Conservation (phyloP, 371 early-diverging fungal species). For the Edhazardia aedis region DNA sequence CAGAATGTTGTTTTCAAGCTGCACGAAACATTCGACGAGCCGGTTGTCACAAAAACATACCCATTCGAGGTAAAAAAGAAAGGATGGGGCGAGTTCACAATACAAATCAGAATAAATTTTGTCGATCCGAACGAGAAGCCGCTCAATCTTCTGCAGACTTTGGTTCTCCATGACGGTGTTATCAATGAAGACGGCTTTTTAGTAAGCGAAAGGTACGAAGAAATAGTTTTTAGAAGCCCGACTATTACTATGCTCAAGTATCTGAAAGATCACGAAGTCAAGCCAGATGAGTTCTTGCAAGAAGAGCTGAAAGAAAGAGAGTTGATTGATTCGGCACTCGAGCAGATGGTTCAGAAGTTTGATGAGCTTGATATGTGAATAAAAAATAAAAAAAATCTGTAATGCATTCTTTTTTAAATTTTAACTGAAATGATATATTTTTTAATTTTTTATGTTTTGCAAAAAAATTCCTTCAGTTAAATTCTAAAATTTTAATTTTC, state of each 20-base stretch:
- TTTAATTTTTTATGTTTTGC: too few species aligned
- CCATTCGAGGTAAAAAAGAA: slow-evolving; percentile 76
- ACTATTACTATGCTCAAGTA: background rate
- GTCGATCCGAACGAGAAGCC: slow-evolving; percentile 58
- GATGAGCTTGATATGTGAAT: too few species aligned
- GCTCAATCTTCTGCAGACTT: slow-evolving; percentile 57
- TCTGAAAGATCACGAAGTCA: background rate
- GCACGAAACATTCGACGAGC: background rate
- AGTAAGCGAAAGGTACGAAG: background rate
- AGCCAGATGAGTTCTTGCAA: background rate
- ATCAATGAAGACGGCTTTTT: background rate
- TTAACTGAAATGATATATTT: too few species aligned
- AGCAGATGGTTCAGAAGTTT: background rate
- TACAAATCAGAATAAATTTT: slow-evolving; percentile 65
- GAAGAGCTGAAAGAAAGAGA: background rate
- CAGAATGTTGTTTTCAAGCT: background rate
- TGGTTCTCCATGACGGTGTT: slow-evolving; percentile 51
- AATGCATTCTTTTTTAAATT: too few species aligned
- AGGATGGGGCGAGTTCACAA: slow-evolving; percentile 95
- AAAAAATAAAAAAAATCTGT: too few species aligned
- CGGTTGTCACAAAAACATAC: slow-evolving; percentile 51
- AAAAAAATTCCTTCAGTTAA: too few species aligned
- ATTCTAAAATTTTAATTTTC: too few species aligned
- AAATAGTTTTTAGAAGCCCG: background rate
- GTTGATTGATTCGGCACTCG: background rate